Evolutionary conservation across 352 stramenopile species (phyloP).

Genomic region (Phytophthora podocarpi): DNA sequence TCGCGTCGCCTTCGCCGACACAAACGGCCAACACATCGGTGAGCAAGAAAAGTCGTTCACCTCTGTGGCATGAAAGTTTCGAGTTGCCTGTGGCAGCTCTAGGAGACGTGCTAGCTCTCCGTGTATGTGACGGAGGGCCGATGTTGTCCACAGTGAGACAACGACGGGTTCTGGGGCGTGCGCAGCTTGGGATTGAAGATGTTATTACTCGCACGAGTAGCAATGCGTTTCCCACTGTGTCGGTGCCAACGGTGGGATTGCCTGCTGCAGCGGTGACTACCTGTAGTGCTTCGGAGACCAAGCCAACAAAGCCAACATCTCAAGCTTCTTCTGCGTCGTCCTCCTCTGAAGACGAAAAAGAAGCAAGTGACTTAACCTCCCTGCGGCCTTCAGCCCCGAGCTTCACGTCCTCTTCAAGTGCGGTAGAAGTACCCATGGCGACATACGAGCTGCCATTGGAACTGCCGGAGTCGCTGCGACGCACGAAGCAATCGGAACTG

Average conservation of each 20-base stretch:
- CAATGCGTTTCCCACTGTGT: background rate
- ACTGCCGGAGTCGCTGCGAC: slow-evolving; percentile 50
- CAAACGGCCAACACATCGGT: slow-evolving; percentile 56
- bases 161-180: slow-evolving; percentile 55
- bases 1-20: background rate
- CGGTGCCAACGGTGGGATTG: background rate
- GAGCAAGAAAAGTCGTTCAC: slow-evolving; percentile 64
- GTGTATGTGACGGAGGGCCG: slow-evolving; percentile 61
- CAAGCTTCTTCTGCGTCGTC: slow-evolving; percentile 11
- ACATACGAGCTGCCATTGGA: slow-evolving; percentile 73
- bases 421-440: slow-evolving; percentile 47
- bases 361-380: slow-evolving; percentile 1
- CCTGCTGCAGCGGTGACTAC: background rate
- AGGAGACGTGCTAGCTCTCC: slow-evolving; percentile 50
- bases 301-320: slow-evolving; percentile 1
- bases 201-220: slow-evolving; percentile 46
- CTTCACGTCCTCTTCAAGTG: background rate
- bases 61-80: slow-evolving; percentile 67
- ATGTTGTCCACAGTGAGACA: slow-evolving; percentile 18
- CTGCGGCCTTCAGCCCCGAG: background rate
- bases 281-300: slow-evolving; percentile 2
- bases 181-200: slow-evolving; percentile 48
- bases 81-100: slow-evolving; percentile 56
- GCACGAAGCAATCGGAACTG: slow-evolving; percentile 46
- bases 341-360: slow-evolving; percentile 20